phyloP scores from a whole-genome alignment of 495 filamentous ascomycete genomes.

The Cercophora samala region DNA sequence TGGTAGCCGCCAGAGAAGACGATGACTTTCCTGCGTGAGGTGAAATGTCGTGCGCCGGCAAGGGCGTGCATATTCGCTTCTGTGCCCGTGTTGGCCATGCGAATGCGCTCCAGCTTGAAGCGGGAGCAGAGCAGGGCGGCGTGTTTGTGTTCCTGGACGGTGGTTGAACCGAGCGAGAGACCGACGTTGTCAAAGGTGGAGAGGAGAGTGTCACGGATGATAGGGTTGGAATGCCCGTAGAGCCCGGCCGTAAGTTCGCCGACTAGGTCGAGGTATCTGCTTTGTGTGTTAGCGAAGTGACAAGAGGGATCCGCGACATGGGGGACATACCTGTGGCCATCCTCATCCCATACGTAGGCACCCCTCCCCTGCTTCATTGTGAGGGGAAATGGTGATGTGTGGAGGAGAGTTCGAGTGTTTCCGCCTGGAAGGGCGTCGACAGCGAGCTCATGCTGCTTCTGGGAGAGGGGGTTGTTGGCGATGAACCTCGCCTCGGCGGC shows the following conservation, averaged over 20 bases:
- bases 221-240: conserved; percentile 51
- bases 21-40: conserved; percentile 42
- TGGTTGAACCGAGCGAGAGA: conserved; percentile 43
- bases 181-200: conserved; percentile 37
- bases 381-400: conserved; percentile 57
- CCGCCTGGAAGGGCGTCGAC: conserved; percentile 52
- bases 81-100: conserved; percentile 54
- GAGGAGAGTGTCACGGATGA: conserved; percentile 38
- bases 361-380: conserved; percentile 41
- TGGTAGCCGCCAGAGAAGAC: conserved; percentile 56
- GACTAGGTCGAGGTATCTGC: conserved; percentile 46
- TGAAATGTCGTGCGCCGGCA: conserved; percentile 40
- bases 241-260: conserved; percentile 54
- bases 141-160: conserved; percentile 37
- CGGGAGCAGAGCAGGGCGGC: conserved; percentile 42
- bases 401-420: conserved; percentile 58
- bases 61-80: conserved; percentile 53
- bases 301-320: background rate
- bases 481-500: conserved; percentile 34
- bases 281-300: conserved; percentile 6
- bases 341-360: conserved; percentile 40
- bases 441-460: conserved; percentile 38
- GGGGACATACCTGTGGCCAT: conserved; percentile 39
- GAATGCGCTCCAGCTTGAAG: conserved; percentile 44
- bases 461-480: conserved; percentile 36